Evolutionary conservation across 1,284 basidiomycete species (phyloP), one percentile per base, ranked within the genome.

Genomic region (Bondarzewia mesenterica): DNA sequence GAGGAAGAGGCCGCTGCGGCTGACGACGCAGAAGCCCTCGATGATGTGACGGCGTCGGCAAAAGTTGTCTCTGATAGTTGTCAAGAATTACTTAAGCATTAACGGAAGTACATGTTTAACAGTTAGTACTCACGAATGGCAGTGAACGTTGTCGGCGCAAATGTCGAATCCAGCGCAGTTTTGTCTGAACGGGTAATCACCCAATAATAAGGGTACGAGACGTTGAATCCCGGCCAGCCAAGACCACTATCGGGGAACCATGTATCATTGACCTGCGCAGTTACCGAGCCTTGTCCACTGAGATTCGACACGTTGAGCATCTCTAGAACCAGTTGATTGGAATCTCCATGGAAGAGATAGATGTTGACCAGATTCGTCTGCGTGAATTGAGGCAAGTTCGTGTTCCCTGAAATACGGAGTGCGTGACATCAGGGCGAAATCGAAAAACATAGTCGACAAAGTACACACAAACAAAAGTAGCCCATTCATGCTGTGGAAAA

Each of bases 381-480:
- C 32, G 62, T 61, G 38, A 73, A 66, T 48, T 72, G 63, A 8
- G 77, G 77, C 26, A 69, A 63, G 25, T 60, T 60, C 59, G 66
- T 71, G 55, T 79, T 80, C 78, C 78, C 77, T 80, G 58, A 37
- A 50, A 21, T 39, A 5, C 25, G 26, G 22, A 29, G 2, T 39
- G 42, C 47, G 14, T 46, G 41, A 44, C 2, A 51, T 38, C 7
- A 50, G 42, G 21, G 54, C 39, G 22, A 32, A 38, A 43, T 48
- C 45, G 35, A 46, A 45, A 3, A 42, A 26, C 49, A 46, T 40
- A 42, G 37, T 42, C 16, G 35, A 54, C 37, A 38, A 47, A 46
- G 47, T 50, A 80, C 85, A 59, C 57, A 87, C 87, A 89, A 58
- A 90, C 79, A 60, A 89, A 82, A 29, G 78, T 73, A 5, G 80